A percentile compares a stretch with the other conserved stretches of the same genome.
Evolutionary conservation across 768 basidiomycete species (phyloP).

Genomic region (Lyophyllum semitale): DNA sequence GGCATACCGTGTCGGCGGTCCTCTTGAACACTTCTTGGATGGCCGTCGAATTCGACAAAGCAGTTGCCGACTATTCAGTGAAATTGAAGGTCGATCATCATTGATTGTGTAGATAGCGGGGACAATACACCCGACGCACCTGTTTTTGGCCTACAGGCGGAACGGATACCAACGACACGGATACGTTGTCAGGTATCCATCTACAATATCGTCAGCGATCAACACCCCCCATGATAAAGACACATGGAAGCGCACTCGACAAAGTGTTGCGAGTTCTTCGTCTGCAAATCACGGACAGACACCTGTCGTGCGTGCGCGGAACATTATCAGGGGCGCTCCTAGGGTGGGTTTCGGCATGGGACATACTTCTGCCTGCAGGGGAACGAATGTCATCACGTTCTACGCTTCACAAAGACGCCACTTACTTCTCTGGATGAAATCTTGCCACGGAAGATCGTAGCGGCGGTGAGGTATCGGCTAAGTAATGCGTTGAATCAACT

Average conservation of each 20-base stretch:
- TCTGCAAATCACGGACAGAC: conserved; percentile 72
- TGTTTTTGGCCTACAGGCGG: conserved; percentile 80
- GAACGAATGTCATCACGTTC: conserved; percentile 37
- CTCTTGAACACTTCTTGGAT: conserved; percentile 88
- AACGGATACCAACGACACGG: conserved; percentile 78
- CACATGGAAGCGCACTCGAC: conserved; percentile 62
- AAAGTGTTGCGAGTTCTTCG: conserved; percentile 71
- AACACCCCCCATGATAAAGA: not conserved
- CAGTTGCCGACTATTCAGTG: conserved; percentile 57
- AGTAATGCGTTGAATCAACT: not conserved
- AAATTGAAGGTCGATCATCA: not conserved
- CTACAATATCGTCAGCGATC: conserved; percentile 32
- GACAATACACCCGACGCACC: conserved; percentile 37
- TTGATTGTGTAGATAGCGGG: not conserved
- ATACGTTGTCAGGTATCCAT: conserved; percentile 92
- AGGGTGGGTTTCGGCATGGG: conserved; percentile 7
- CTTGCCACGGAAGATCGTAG: conserved; percentile 84
- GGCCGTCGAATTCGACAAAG: conserved; percentile 76
- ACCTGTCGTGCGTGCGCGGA: conserved; percentile 40
- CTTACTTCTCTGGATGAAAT: conserved; percentile 80
- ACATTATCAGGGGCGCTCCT: conserved; percentile 6
- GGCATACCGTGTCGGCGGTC: conserved; percentile 57
- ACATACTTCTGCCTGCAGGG: conserved; percentile 53
- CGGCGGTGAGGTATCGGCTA: conserved; percentile 85
- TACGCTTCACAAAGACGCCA: conserved; percentile 18